Base-by-base conservation (phyloP, 345 rosid species). In the Limnanthes douglasii region DNA sequence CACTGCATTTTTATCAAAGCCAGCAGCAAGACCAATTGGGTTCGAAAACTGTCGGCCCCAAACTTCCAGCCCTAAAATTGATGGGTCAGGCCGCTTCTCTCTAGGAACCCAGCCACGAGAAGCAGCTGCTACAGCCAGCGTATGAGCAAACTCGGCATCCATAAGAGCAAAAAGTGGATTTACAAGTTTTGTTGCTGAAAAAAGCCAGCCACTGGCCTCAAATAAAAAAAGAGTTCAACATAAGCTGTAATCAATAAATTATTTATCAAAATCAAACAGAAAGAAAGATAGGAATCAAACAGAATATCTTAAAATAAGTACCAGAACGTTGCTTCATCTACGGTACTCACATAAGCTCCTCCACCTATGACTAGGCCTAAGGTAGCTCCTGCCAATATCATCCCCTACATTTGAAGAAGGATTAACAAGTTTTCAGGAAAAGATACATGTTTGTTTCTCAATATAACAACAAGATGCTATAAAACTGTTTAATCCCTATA, bases 301-400 rank as follows among this genome's bases (percentile, higher is more conserved):
- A 22, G 18, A n/a, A 35, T 8, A 36, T 31, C n/a, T 28, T 23
- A 7, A 39, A 41, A 25, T 11, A 41, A 36, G 50, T 80, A 90
- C 98, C 98, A 84, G 79, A 90, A 77, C 41, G 98, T 84, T 33
- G 94, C 98, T 67, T 84, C 98, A 66, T 90, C 98, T 48, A 73
- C 84, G 18, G 93, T 88, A 54, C 97, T 83, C 36, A 69, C 93
- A 59, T 86, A 86, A 47, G 97, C 97, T 52, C 94, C 98, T 32
- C 95, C 82, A 22, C 72, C 88, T 46, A 90, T 90, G 8, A 73
- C 70, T 10, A 90, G 36, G 11, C 95, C 94, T 39, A 90, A 56
- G 34, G 92, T 72, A 29, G 79, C 75, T 51, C 98, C 98, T 0
- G 98, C 74, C 31, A 90, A 50, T 44, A 80, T 50, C 47, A 92